phyloP scores from a whole-genome alignment of 768 basidiomycete genomes.

The Suillus plorans region DNA sequence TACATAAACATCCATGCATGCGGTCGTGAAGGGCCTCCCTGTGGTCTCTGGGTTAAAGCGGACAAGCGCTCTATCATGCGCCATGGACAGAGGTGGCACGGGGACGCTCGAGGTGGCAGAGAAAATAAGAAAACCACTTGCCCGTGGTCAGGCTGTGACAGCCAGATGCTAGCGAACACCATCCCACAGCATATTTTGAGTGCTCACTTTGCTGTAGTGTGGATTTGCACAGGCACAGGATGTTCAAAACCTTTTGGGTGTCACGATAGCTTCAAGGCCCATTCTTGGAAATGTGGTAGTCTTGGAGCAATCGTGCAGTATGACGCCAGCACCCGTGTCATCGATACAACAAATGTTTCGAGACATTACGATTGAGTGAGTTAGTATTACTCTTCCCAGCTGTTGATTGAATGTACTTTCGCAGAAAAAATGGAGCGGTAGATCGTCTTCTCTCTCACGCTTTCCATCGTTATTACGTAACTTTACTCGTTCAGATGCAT shows the following conservation, averaged over 20 bases:
- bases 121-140: not conserved
- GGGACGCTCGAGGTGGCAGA: not conserved
- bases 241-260: not conserved
- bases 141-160: constrained; percentile 5
- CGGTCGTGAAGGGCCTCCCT: not conserved
- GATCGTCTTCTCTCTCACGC: too few relatives aligned
- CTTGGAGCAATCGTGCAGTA: not conserved
- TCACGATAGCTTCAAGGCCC: not conserved
- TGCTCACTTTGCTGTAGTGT: not conserved
- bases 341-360: not conserved
- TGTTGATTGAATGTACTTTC: not conserved
- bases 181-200: not conserved
- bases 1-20: not conserved
- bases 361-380: not conserved
- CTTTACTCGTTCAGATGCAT: too few relatives aligned
- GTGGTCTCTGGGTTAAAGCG: constrained; percentile 6
- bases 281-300: not conserved
- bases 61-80: constrained; percentile 3
- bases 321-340: not conserved
- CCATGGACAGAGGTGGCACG: constrained; percentile 5
- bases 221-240: not conserved
- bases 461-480: too few relatives aligned
- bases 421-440: not conserved
- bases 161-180: not conserved
- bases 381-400: not conserved